Percentiles rank a stretch among this genome's conserved stretches.
phyloP scores from a whole-genome alignment of 179 eudicot species.

The Spergularia azorica region DNA sequence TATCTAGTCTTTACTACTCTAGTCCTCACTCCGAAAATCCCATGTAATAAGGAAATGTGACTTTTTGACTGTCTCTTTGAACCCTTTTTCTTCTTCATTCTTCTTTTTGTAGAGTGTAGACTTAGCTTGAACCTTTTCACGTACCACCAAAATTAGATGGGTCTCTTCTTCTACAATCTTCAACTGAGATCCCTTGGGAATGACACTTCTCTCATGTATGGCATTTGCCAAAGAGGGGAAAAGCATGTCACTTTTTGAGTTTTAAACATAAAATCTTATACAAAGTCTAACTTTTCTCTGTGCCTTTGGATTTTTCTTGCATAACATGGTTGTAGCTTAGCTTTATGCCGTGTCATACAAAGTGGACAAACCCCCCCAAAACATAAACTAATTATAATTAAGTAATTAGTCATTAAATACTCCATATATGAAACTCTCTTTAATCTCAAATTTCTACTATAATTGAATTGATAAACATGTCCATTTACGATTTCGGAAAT shows the following conservation, averaged over 20 bases:
- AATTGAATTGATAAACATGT: too few relatives aligned
- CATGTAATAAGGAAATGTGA: slow-evolving; percentile 43
- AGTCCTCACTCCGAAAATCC: slow-evolving; percentile 3
- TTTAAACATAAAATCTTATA: slow-evolving; percentile 9
- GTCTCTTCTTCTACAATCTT: slow-evolving; percentile 9
- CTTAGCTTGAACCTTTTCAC: slow-evolving; percentile 39
- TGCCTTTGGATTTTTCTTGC: slow-evolving; percentile 23
- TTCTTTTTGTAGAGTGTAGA: not conserved
- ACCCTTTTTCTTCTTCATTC: slow-evolving; percentile 9
- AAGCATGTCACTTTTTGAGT: slow-evolving; percentile 11
- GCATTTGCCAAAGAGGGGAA: not conserved
- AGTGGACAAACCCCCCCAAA: slow-evolving; percentile 5
- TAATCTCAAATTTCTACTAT: too few relatives aligned
- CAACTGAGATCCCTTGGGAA: slow-evolving; percentile 26
- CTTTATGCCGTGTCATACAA: slow-evolving; percentile 16
- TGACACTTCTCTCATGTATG: slow-evolving; percentile 22
- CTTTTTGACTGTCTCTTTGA: slow-evolving; percentile 50
- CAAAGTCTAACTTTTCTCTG: slow-evolving; percentile 23
- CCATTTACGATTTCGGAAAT: too few relatives aligned
- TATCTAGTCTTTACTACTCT: too few relatives aligned
- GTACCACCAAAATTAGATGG: slow-evolving; percentile 35
- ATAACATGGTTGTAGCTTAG: not conserved
- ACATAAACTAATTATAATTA: too few relatives aligned
- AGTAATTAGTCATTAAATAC: too few relatives aligned
- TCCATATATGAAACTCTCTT: too few relatives aligned